phyloP scores from a whole-genome alignment of 2,329 filamentous ascomycete genomes.

The Aspergillus awamori region DNA sequence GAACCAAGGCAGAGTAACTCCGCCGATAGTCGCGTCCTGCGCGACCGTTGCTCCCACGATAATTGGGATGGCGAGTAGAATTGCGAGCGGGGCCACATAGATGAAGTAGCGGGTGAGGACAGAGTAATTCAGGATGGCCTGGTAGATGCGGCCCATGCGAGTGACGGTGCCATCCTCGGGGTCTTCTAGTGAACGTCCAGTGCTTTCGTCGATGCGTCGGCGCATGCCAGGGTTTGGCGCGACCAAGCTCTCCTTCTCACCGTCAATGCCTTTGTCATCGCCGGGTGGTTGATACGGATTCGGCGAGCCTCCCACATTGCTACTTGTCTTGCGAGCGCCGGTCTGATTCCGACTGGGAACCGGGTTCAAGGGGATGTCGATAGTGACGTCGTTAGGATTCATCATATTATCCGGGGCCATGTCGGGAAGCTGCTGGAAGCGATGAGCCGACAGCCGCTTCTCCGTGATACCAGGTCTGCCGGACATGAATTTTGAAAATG shows the following conservation, averaged over 20 bases:
- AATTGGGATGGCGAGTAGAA: slow-evolving; percentile 64
- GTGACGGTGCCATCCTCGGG: slow-evolving; percentile 60
- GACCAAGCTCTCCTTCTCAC: slow-evolving; percentile 36
- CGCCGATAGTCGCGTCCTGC: slow-evolving; percentile 54
- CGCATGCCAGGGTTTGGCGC: slow-evolving; percentile 30
- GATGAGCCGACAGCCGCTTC: slow-evolving; percentile 49
- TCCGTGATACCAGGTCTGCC: slow-evolving; percentile 38
- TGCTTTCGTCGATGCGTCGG: slow-evolving; percentile 35
- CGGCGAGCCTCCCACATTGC: slow-evolving; percentile 35
- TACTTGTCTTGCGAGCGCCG: slow-evolving; percentile 45
- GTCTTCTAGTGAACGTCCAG: slow-evolving; percentile 40
- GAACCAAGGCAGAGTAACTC: slow-evolving; percentile 62
- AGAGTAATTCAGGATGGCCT: slow-evolving; percentile 63
- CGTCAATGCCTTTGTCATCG: slow-evolving; percentile 30
- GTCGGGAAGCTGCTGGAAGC: slow-evolving; percentile 48
- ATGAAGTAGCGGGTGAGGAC: slow-evolving; percentile 66
- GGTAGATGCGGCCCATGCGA: slow-evolving; percentile 62
- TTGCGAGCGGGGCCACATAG: slow-evolving; percentile 61
- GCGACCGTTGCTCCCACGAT: slow-evolving; percentile 61
- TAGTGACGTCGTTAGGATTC: slow-evolving; percentile 57
- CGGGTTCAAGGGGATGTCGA: slow-evolving; percentile 64
- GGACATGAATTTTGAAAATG: slow-evolving; percentile 30
- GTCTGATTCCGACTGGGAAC: slow-evolving; percentile 54
- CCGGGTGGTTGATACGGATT: slow-evolving; percentile 33
- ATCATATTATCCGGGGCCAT: slow-evolving; percentile 43